Conservation (phyloP, 1,284 basidiomycete species). For the Coriolopsis trogii region DNA sequence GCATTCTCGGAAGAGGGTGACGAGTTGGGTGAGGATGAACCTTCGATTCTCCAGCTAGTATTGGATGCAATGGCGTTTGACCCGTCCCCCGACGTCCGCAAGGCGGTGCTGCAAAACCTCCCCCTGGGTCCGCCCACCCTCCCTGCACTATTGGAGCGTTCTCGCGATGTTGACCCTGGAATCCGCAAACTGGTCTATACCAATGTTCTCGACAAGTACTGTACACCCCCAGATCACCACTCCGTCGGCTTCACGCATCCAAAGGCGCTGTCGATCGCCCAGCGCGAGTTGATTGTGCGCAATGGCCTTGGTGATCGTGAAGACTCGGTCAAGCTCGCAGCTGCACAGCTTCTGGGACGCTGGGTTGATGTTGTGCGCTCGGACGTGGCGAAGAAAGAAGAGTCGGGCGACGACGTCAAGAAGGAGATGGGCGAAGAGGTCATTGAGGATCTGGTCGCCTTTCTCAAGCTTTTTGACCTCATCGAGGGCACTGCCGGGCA, state of each 20-base stretch:
- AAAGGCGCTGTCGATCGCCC: constrained; percentile 69
- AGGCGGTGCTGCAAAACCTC: constrained; percentile 83
- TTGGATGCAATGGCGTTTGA: constrained; percentile 79
- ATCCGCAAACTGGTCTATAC: constrained; percentile 86
- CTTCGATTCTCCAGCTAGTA: constrained; percentile 68
- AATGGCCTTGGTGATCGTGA: constrained; percentile 91
- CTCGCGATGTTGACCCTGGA: constrained; percentile 84
- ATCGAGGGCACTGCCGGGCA: constrained; percentile 61
- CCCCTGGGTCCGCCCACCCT: constrained; percentile 67
- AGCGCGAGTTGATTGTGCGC: constrained; percentile 78
- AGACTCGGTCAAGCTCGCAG: constrained; percentile 78
- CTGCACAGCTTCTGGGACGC: constrained; percentile 73
- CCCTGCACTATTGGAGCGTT: constrained; percentile 74
- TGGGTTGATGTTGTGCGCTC: constrained; percentile 67
- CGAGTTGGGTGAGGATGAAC: constrained; percentile 67
- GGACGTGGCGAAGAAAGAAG: constrained; percentile 47
- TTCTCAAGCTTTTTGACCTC: constrained; percentile 70
- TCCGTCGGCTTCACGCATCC: constrained; percentile 64
- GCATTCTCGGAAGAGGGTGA: constrained; percentile 76
- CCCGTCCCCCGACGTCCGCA: constrained; percentile 87
- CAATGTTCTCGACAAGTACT: constrained; percentile 52
- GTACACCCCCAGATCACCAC: constrained; percentile 16
- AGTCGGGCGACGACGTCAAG: constrained; percentile 38
- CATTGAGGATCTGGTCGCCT: constrained; percentile 47
- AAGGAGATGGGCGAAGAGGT: constrained; percentile 21